phyloP scores from a whole-genome alignment of 768 basidiomycete species.

The Termitomyces sp. region DNA sequence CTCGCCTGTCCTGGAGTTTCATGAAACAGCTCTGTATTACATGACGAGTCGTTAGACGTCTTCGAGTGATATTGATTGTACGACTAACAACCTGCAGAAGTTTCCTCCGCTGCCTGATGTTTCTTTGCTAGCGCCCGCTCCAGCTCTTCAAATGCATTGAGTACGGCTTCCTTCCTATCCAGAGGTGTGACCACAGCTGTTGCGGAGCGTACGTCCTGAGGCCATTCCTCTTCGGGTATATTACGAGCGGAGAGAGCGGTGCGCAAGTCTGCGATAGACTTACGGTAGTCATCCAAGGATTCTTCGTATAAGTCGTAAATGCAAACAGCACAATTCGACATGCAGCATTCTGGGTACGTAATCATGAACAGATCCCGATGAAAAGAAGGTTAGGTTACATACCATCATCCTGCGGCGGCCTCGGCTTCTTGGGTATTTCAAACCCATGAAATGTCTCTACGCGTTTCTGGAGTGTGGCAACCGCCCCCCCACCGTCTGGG shows the following conservation, averaged over 20 bases:
- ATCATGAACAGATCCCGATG: not conserved
- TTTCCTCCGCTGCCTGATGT: slow-evolving; percentile 17
- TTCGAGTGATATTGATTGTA: not conserved
- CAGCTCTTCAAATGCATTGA: slow-evolving; percentile 70
- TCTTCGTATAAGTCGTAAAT: slow-evolving; percentile 88
- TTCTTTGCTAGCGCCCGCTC: slow-evolving; percentile 52
- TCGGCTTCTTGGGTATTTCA: slow-evolving; percentile 55
- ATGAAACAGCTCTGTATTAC: not conserved
- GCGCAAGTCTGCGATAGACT: slow-evolving; percentile 46
- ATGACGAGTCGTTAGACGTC: not conserved
- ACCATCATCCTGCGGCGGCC: slow-evolving; percentile 65
- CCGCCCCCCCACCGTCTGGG: not conserved
- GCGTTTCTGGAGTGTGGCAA: not conserved
- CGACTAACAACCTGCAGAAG: slow-evolving; percentile 19
- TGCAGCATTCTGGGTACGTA: slow-evolving; percentile 71
- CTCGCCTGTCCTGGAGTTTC: not conserved
- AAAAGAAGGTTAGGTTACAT: slow-evolving; percentile 15
- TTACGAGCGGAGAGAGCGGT: slow-evolving; percentile 36
- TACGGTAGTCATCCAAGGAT: slow-evolving; percentile 55
- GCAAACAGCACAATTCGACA: slow-evolving; percentile 92
- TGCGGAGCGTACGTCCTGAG: slow-evolving; percentile 35
- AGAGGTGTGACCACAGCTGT: slow-evolving; percentile 6
- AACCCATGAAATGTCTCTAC: slow-evolving; percentile 43
- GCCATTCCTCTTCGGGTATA: slow-evolving; percentile 65
- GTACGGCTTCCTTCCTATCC: slow-evolving; percentile 29